These are phyloP conservation scores for Aspergillus ostianus DNA, from an alignment of 495 filamentous ascomycete species.

Conservation along the genomic window DNA sequence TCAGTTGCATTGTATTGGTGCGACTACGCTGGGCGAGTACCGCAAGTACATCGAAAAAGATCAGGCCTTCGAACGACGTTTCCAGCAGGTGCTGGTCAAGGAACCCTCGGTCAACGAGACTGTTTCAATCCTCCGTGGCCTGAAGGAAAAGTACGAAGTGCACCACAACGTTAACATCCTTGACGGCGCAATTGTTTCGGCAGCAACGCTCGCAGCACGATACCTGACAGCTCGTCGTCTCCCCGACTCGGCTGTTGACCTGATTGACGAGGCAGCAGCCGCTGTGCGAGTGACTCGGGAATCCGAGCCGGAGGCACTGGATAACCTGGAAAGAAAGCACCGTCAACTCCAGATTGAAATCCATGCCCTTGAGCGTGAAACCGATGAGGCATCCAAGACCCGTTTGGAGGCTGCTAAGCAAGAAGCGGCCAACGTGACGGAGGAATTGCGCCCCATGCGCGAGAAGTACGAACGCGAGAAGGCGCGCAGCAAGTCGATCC, in stretches of 20 bases:
- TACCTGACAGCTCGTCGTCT: slow-evolving; percentile 89
- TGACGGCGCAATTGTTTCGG: slow-evolving; percentile 87
- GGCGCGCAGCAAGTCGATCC: slow-evolving; percentile 80
- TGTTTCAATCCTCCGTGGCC: slow-evolving; percentile 90
- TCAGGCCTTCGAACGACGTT: slow-evolving; percentile 93
- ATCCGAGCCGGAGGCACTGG: slow-evolving; percentile 91
- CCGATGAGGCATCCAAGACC: slow-evolving; percentile 84
- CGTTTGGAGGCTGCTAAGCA: slow-evolving; percentile 79
- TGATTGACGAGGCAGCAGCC: slow-evolving; percentile 94
- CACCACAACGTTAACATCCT: slow-evolving; percentile 97
- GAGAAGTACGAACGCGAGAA: slow-evolving; percentile 96
- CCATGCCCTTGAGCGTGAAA: slow-evolving; percentile 87
- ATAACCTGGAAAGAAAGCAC: slow-evolving; percentile 82
- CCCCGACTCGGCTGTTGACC: slow-evolving; percentile 93
- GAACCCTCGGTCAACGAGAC: slow-evolving; percentile 87
- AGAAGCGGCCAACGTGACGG: slow-evolving; percentile 86
- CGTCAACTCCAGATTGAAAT: slow-evolving; percentile 96
- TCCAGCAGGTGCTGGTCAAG: slow-evolving; percentile 96
- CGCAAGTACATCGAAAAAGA: slow-evolving; percentile 99
- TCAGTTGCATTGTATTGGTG: slow-evolving; percentile 96
- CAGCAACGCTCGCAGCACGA: slow-evolving; percentile 83
- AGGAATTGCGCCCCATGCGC: slow-evolving; percentile 86
- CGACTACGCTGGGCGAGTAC: slow-evolving; percentile 92
- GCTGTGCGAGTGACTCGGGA: slow-evolving; percentile 92
- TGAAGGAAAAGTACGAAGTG: slow-evolving; percentile 96